phyloP scores from a whole-genome alignment of 208 protist species.

The Trypanosoma caninum region DNA sequence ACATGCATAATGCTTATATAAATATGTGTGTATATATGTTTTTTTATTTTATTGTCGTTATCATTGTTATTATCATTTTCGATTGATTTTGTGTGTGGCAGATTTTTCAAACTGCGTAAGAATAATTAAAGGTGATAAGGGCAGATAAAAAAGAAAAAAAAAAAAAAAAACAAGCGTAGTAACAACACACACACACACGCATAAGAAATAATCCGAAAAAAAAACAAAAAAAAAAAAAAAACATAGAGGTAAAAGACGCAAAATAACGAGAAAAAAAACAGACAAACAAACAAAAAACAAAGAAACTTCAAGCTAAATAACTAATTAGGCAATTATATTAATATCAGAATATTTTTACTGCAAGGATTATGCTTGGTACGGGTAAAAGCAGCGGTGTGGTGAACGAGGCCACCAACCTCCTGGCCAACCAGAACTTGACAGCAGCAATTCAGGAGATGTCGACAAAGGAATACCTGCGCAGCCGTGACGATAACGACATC shows the following conservation, averaged over 20 bases:
- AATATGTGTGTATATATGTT: too few species aligned
- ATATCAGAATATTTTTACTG: too few species aligned
- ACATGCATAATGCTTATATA: too few species aligned
- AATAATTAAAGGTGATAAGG: neutral
- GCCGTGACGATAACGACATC: conserved; percentile 67
- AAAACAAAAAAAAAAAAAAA: neutral
- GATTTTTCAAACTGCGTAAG: conserved; percentile 18
- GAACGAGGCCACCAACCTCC: conserved; percentile 89
- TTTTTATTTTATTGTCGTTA: too few species aligned
- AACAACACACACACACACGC: too few species aligned
- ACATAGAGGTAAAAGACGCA: neutral
- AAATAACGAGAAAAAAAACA: conserved; percentile 8
- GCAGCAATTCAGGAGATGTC: conserved; percentile 80
- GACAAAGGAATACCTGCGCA: conserved; percentile 61
- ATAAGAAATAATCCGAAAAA: neutral
- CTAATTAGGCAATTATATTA: too few species aligned
- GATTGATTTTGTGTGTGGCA: conserved; percentile 1
- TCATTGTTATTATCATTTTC: conserved; percentile 12
- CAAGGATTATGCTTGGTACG: conserved; percentile 65
- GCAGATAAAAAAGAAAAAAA: neutral
- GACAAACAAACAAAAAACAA: conserved; percentile 2
- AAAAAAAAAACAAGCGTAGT: too few species aligned
- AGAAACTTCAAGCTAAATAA: too few species aligned
- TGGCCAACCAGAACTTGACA: conserved; percentile 87
- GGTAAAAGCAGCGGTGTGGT: conserved; percentile 85